Percentiles rank a stretch among this genome's conserved stretches.
Evolutionary conservation across 805 yeast genomes (phyloP).

Genomic region (Metschnikowia aberdeeniae): DNA sequence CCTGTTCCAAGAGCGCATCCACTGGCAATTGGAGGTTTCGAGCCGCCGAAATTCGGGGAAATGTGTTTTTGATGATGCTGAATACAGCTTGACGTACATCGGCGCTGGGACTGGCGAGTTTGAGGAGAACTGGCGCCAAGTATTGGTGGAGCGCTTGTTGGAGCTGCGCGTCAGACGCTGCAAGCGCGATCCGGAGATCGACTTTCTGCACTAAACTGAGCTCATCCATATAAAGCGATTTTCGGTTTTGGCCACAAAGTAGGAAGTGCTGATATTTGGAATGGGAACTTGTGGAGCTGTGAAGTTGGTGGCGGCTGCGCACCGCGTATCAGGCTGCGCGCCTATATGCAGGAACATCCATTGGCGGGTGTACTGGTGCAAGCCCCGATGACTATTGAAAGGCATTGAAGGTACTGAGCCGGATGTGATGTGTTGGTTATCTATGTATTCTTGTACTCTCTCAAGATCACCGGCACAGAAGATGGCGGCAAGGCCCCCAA

Average conservation of each 20-base stretch:
- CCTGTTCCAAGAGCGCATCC: conserved; percentile 58
- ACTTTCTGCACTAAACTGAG: conserved; percentile 66
- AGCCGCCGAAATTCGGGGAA: conserved; percentile 61
- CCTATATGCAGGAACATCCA: too few relatives aligned
- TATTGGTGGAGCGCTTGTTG: conserved; percentile 57
- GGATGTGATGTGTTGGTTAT: neutral
- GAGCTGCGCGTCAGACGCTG: conserved; percentile 62
- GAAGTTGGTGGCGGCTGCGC: too few relatives aligned
- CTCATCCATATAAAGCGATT: conserved; percentile 30
- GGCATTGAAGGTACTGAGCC: too few relatives aligned
- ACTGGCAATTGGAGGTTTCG: conserved; percentile 59
- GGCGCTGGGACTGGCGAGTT: conserved; percentile 66
- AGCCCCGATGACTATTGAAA: too few relatives aligned
- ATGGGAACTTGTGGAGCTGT: too few relatives aligned
- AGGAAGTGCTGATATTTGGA: neutral
- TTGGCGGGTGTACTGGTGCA: too few relatives aligned
- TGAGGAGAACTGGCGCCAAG: conserved; percentile 73
- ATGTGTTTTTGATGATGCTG: conserved; percentile 60
- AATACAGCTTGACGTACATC: conserved; percentile 66
- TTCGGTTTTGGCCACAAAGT: too few relatives aligned
- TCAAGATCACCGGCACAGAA: conserved; percentile 93
- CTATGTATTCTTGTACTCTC: conserved; percentile 71
- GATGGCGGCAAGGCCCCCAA: conserved; percentile 95
- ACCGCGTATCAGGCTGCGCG: too few relatives aligned
- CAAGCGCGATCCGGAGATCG: conserved; percentile 75